Percentiles rank a stretch among this genome's conserved stretches.
phyloP scores from a whole-genome alignment of 78 protist species.

The Carpediemonas membranifera region DNA sequence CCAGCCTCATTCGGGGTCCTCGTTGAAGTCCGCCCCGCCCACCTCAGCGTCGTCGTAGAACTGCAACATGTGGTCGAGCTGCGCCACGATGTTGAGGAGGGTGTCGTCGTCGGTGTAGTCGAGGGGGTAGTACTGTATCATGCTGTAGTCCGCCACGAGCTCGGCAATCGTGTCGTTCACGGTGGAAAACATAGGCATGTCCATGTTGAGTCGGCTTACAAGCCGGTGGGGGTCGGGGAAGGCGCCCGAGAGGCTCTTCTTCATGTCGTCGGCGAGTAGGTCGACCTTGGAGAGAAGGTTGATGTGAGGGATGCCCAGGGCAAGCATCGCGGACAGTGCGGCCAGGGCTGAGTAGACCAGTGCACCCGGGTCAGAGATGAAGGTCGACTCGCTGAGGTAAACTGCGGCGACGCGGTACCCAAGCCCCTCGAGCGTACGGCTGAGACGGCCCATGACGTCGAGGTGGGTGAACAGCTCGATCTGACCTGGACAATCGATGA shows the following conservation, averaged over 20 bases:
- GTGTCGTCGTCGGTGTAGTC: not conserved
- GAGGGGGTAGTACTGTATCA: too few species aligned
- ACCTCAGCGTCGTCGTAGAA: not conserved
- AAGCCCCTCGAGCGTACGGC: constrained; percentile 32
- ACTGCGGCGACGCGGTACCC: constrained; percentile 43
- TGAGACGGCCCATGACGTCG: constrained; percentile 56
- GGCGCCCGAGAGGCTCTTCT: too few species aligned
- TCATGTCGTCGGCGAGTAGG: too few species aligned
- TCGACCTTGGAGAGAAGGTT: constrained; percentile 82
- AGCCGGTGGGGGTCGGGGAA: too few species aligned
- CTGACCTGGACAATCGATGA: constrained; percentile 94
- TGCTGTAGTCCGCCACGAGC: too few species aligned
- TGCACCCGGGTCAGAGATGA: constrained; percentile 38
- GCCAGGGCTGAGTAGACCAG: constrained; percentile 49
- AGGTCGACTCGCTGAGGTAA: constrained; percentile 72
- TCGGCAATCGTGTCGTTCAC: too few species aligned
- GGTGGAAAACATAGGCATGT: too few species aligned
- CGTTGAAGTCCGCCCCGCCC: not conserved
- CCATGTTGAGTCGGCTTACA: too few species aligned
- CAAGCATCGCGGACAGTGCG: constrained; percentile 73
- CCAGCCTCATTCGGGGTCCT: too few species aligned
- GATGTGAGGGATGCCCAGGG: constrained; percentile 79
- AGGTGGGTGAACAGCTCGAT: constrained; percentile 86
- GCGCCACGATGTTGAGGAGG: not conserved
- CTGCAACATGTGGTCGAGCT: not conserved